Percentiles rank a stretch among this genome's conserved stretches.
Conservation (phyloP, 2,329 filamentous ascomycete genomes). For the Pseudogymnoascus sp. region DNA sequence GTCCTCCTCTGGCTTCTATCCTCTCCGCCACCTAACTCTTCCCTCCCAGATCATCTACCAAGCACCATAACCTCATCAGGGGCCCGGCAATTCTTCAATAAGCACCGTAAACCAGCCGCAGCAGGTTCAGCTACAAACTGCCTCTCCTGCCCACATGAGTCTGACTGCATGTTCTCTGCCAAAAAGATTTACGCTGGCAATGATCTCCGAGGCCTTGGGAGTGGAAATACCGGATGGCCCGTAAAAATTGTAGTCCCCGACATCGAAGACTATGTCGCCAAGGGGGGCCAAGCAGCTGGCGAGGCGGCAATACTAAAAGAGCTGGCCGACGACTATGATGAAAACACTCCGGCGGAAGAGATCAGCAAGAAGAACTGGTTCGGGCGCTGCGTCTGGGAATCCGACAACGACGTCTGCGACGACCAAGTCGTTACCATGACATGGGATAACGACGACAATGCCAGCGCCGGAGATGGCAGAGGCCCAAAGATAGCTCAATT, state of each 20-base stretch:
- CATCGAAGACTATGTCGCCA: constrained; percentile 65
- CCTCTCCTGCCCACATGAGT: constrained; percentile 66
- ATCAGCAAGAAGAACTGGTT: constrained; percentile 61
- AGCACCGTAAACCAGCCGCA: constrained; percentile 61
- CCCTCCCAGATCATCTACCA: constrained; percentile 59
- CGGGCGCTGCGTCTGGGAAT: constrained; percentile 89
- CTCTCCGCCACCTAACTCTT: constrained; percentile 39
- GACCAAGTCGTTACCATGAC: constrained; percentile 82
- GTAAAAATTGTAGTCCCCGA: constrained; percentile 85
- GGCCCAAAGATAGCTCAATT: constrained; percentile 79
- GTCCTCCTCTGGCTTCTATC: constrained; percentile 85
- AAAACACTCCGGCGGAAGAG: constrained; percentile 39
- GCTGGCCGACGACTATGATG: constrained; percentile 45
- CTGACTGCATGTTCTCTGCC: constrained; percentile 75
- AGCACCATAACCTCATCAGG: constrained; percentile 68
- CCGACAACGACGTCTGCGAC: constrained; percentile 88
- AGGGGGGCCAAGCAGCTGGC: constrained; percentile 39
- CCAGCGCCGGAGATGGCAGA: constrained; percentile 26
- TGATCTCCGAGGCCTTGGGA: constrained; percentile 49
- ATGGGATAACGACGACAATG: constrained; percentile 64
- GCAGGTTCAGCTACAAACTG: constrained; percentile 82
- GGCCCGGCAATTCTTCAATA: constrained; percentile 68
- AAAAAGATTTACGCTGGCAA: constrained; percentile 71
- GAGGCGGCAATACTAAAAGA: constrained; percentile 33
- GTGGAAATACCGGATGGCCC: constrained; percentile 69